Percentiles rank a stretch among this genome's conserved stretches.
phyloP scores from a whole-genome alignment of 257 asterid genomes.

The Capsicum chinense region DNA sequence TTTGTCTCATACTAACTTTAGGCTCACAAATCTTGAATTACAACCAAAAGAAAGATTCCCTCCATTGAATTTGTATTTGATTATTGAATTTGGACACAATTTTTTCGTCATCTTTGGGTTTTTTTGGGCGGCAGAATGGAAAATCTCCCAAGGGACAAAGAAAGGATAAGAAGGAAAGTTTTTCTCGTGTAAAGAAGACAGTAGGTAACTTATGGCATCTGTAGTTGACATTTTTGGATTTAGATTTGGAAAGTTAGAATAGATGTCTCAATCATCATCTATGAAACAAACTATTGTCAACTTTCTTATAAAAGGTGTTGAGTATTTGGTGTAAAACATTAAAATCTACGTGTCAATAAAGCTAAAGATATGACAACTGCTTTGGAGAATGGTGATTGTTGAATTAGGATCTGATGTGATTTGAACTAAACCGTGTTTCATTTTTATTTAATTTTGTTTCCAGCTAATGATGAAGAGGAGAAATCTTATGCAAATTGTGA shows the following conservation, averaged over 20 bases:
- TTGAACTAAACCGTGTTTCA: not conserved
- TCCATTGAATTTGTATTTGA: not conserved
- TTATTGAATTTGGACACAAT: not conserved
- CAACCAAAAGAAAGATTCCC: not conserved
- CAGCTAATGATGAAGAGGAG: slow-evolving; percentile 39
- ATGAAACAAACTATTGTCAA: slow-evolving; percentile 1
- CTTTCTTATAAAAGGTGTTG: not conserved
- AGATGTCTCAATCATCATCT: slow-evolving; percentile 23
- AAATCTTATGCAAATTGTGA: slow-evolving; percentile 33
- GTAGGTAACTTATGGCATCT: not conserved
- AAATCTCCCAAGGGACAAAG: not conserved
- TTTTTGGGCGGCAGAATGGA: not conserved
- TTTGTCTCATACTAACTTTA: not conserved
- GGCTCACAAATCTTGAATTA: not conserved
- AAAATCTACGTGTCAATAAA: not conserved
- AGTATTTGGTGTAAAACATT: not conserved
- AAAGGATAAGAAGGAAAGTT: not conserved
- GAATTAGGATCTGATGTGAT: slow-evolving; percentile 31
- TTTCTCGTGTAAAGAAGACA: not conserved
- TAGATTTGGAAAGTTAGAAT: slow-evolving; percentile 16
- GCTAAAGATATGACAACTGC: not conserved
- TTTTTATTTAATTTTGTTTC: slow-evolving; percentile 5
- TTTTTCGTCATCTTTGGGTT: not conserved
- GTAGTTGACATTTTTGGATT: not conserved
- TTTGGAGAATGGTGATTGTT: slow-evolving; percentile 5